Percentiles rank a stretch among this genome's conserved stretches.
Evolutionary conservation across 1,139 yeast species (phyloP).

Genomic region (Eremothecium cymbalariae): DNA sequence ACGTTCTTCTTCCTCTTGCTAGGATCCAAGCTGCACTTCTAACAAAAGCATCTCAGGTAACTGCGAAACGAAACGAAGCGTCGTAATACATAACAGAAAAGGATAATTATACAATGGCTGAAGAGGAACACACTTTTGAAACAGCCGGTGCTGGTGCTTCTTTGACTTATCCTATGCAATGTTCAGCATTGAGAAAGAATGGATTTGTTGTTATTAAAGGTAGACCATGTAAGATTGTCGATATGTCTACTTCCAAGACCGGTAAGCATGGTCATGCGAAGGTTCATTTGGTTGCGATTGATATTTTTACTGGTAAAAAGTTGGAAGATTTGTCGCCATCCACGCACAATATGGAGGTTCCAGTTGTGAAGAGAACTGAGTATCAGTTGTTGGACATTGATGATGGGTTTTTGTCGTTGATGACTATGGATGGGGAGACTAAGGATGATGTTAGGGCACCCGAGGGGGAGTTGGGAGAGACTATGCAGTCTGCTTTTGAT

Average conservation of each 20-base stretch:
- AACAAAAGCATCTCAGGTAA: no score
- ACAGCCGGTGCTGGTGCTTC: slow-evolving; percentile 99
- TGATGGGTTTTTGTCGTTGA: slow-evolving; percentile 94
- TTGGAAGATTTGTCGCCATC: slow-evolving; percentile 99
- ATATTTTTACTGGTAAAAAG: slow-evolving; percentile 98
- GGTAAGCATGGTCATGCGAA: slow-evolving; percentile 99
- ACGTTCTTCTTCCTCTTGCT: no score
- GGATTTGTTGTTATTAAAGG: slow-evolving; percentile 98
- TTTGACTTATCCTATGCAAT: slow-evolving; percentile 97
- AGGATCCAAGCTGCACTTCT: no score
- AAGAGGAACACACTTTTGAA: slow-evolving; percentile 89
- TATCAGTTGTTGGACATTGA: slow-evolving; percentile 96
- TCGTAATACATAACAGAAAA: no score
- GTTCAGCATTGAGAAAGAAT: slow-evolving; percentile 99
- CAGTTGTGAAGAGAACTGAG: slow-evolving; percentile 92
- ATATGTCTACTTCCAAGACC: slow-evolving; percentile 99
- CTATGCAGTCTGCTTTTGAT: slow-evolving; percentile 84
- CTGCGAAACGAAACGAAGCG: no score
- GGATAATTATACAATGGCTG: slow-evolving; percentile 70
- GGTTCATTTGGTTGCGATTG: slow-evolving; percentile 98
- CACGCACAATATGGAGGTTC: slow-evolving; percentile 99
- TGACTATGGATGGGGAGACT: slow-evolving; percentile 96
- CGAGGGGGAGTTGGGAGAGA: slow-evolving; percentile 95
- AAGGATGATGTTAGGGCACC: slow-evolving; percentile 98
- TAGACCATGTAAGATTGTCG: slow-evolving; percentile 99